Percentiles rank a stretch among this genome's conserved stretches.
Evolutionary conservation across 805 yeast genomes (phyloP).

Genomic region (Candida vaughaniae): DNA sequence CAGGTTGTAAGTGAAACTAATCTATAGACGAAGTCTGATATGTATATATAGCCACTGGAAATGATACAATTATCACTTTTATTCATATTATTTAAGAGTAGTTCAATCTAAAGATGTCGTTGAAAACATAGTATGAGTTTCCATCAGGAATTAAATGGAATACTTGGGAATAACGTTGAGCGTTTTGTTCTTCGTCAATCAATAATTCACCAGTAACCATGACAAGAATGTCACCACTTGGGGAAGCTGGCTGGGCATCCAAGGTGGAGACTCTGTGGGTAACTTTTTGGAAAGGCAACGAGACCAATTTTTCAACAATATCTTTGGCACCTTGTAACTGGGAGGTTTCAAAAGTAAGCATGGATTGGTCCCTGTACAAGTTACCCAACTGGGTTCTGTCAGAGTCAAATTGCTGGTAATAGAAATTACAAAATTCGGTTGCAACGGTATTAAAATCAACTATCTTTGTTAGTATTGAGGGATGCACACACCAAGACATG

Average conservation of each 20-base stretch:
- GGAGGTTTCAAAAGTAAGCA: conserved; percentile 94
- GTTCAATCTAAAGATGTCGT: conserved; percentile 95
- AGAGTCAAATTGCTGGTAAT: conserved; percentile 91
- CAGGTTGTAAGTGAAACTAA: too few species aligned
- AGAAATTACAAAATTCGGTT: conserved; percentile 86
- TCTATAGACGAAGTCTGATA: too few species aligned
- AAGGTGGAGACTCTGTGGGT: conserved; percentile 90
- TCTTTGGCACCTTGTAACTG: conserved; percentile 93
- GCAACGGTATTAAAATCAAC: conserved; percentile 49
- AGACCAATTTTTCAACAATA: conserved; percentile 87
- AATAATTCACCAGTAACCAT: conserved; percentile 96
- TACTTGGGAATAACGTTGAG: conserved; percentile 96
- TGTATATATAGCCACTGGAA: too few species aligned
- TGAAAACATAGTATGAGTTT: conserved; percentile 87
- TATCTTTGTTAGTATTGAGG: conserved; percentile 12
- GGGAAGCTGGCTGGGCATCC: conserved; percentile 97
- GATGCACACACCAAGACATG: background rate
- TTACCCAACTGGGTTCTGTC: conserved; percentile 91
- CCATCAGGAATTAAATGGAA: conserved; percentile 96
- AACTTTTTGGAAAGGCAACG: conserved; percentile 90
- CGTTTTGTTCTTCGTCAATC: conserved; percentile 90
- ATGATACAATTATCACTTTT: too few species aligned
- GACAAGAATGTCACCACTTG: conserved; percentile 87
- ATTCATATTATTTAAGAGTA: too few species aligned
- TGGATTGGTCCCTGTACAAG: conserved; percentile 93